Conservation (phyloP, 106 monocot genomes). For the Acorus calamus region DNA sequence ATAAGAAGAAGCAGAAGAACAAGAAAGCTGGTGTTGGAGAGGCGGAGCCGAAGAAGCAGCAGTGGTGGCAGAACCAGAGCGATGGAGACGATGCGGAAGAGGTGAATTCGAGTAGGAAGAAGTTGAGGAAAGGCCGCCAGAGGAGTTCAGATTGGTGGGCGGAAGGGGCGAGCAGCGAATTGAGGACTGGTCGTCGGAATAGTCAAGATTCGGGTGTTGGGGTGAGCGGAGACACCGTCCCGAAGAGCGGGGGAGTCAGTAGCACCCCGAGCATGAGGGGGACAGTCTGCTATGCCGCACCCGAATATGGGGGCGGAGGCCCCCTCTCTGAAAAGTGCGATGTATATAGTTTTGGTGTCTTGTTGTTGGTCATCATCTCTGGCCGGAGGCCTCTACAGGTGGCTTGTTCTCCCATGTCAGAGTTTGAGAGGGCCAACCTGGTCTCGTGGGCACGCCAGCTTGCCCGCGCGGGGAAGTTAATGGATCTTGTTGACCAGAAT, state of each 20-base stretch:
- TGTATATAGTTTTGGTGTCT: conserved; percentile 93
- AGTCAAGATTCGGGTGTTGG: conserved; percentile 33
- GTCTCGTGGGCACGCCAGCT: conserved; percentile 88
- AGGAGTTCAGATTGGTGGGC: conserved; percentile 34
- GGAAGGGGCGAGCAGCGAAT: conserved; percentile 22
- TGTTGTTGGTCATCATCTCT: conserved; percentile 76
- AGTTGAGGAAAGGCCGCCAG: conserved; percentile 26
- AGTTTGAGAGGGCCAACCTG: conserved; percentile 89
- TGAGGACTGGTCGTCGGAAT: conserved; percentile 17
- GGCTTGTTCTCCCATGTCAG: conserved; percentile 72
- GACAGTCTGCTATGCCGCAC: conserved; percentile 88
- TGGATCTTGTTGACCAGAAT: conserved; percentile 67
- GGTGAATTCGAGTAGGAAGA: conserved; percentile 28
- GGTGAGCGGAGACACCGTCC: conserved; percentile 42
- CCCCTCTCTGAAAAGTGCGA: conserved; percentile 84
- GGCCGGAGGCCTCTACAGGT: conserved; percentile 87
- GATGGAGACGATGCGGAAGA: conserved; percentile 18
- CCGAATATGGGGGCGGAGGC: conserved; percentile 65
- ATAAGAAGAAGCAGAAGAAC: conserved; percentile 20
- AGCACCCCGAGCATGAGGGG: conserved; percentile 99
- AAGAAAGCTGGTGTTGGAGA: conserved; percentile 11
- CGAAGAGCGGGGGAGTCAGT: conserved; percentile 61
- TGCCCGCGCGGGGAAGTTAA: conserved; percentile 47
- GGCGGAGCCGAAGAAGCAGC: conserved; percentile 9
- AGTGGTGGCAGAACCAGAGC: conserved; percentile 61